Evolutionary conservation across 495 filamentous ascomycete genomes (phyloP).

Genomic region (Wilcoxina mikolae): DNA sequence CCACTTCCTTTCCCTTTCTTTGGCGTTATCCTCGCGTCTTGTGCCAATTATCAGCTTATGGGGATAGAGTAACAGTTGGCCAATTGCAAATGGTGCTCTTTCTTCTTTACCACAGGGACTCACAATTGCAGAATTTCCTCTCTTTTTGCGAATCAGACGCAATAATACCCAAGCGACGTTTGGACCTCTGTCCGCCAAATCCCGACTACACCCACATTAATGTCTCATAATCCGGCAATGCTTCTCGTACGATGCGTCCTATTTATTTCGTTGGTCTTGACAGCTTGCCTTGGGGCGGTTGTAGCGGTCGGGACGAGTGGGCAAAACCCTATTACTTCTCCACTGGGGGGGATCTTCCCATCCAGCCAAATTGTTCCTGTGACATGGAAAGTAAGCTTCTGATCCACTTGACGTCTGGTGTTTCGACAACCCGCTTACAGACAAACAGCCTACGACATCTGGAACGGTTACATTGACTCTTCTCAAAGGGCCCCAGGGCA

Average conservation of each 20-base stretch:
- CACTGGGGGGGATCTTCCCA: slow-evolving; percentile 13
- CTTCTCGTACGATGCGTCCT: not conserved
- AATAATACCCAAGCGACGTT: no score
- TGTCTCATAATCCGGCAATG: not conserved
- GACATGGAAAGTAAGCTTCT: slow-evolving; percentile 23
- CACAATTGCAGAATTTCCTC: no score
- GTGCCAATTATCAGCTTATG: no score
- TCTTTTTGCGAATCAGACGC: no score
- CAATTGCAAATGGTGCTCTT: no score
- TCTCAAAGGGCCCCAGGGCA: slow-evolving; percentile 21
- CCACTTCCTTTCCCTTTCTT: no score
- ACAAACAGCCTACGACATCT: slow-evolving; percentile 20
- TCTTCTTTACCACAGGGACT: no score
- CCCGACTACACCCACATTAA: not conserved
- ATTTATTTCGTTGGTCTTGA: not conserved
- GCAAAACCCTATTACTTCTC: slow-evolving; percentile 24
- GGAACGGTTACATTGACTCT: slow-evolving; percentile 23
- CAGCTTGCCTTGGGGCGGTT: not conserved
- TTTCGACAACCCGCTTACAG: not conserved
- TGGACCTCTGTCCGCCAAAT: no score
- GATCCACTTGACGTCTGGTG: not conserved
- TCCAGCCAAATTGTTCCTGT: slow-evolving; percentile 13
- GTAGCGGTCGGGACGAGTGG: slow-evolving; percentile 4
- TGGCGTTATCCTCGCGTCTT: no score
- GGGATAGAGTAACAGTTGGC: no score